These are phyloP conservation scores for Westerdykella ornata DNA, from an alignment of 2,329 filamentous ascomycete species.

Conservation along the genomic window DNA sequence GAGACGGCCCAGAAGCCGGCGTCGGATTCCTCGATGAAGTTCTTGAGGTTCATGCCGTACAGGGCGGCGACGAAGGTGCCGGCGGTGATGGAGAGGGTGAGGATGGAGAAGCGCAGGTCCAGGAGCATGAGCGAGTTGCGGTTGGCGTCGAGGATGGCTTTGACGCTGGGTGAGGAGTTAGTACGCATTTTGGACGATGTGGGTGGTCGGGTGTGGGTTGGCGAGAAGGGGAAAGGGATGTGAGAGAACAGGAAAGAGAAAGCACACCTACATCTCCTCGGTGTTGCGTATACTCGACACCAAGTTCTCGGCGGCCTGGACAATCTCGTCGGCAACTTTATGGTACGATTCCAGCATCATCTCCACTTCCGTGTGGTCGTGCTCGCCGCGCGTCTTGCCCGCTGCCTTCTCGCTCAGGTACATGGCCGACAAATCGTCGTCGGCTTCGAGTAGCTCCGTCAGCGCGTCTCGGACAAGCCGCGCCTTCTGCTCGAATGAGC, in stretches of 20 bases:
- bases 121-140: slow-evolving; percentile 97
- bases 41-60: slow-evolving; percentile 99
- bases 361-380: slow-evolving; percentile 94
- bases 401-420: slow-evolving; percentile 84
- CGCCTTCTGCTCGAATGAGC: slow-evolving; percentile 95
- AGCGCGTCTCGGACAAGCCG: slow-evolving; percentile 90
- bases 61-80: slow-evolving; percentile 95
- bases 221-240: neutral
- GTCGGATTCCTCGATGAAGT: slow-evolving; percentile 92
- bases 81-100: slow-evolving; percentile 86
- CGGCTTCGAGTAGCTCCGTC: slow-evolving; percentile 88
- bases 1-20: slow-evolving; percentile 78
- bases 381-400: slow-evolving; percentile 64
- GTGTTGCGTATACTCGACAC: slow-evolving; percentile 95
- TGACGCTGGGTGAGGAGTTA: slow-evolving; percentile 56
- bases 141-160: slow-evolving; percentile 94
- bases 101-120: slow-evolving; percentile 92
- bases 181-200: slow-evolving; percentile 3
- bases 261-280: slow-evolving; percentile 78
- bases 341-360: slow-evolving; percentile 96
- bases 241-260: neutral
- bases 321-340: slow-evolving; percentile 96
- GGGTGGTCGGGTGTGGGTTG: too few species aligned
- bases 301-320: slow-evolving; percentile 86
- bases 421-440: slow-evolving; percentile 92